phyloP scores from a whole-genome alignment of 2,329 filamentous ascomycete genomes.

The Talaromyces marneffei region DNA sequence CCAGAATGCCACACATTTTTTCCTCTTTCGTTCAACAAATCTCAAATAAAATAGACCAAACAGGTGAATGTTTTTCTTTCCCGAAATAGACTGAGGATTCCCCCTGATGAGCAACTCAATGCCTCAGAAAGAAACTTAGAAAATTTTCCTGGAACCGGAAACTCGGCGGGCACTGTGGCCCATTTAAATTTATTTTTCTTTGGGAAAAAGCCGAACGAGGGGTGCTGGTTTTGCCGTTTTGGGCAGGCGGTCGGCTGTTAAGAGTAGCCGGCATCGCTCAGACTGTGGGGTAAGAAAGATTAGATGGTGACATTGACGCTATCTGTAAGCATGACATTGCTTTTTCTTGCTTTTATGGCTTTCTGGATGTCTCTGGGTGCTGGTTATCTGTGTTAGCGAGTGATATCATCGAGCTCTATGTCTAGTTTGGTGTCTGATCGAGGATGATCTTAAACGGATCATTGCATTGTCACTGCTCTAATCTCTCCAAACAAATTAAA shows the following conservation, averaged over 20 bases:
- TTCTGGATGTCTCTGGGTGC: not conserved
- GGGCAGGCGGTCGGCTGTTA: constrained; percentile 3
- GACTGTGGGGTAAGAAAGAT: constrained; percentile 4
- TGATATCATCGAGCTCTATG: not conserved
- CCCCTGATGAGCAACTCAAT: constrained; percentile 14
- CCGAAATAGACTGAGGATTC: constrained; percentile 2
- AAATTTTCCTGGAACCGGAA: constrained; percentile 10
- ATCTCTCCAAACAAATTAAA: constrained; percentile 5
- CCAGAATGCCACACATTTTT: constrained; percentile 59
- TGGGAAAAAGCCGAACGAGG: not conserved
- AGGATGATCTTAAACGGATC: not conserved
- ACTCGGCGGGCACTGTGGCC: constrained; percentile 4
- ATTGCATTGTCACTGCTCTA: not conserved
- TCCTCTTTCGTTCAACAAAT: constrained; percentile 2
- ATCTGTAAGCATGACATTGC: not conserved
- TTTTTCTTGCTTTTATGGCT: not conserved
- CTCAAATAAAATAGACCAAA: too few species aligned
- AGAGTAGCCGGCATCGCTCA: not conserved
- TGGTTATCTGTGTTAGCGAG: not conserved
- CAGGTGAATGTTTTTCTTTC: too few species aligned
- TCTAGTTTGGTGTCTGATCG: not conserved
- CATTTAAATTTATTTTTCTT: not conserved
- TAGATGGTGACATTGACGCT: not conserved
- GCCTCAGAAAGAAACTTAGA: constrained; percentile 9
- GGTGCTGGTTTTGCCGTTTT: not conserved